phyloP scores from a whole-genome alignment of 805 yeast genomes.

The Zygoascus flipseniorum region DNA sequence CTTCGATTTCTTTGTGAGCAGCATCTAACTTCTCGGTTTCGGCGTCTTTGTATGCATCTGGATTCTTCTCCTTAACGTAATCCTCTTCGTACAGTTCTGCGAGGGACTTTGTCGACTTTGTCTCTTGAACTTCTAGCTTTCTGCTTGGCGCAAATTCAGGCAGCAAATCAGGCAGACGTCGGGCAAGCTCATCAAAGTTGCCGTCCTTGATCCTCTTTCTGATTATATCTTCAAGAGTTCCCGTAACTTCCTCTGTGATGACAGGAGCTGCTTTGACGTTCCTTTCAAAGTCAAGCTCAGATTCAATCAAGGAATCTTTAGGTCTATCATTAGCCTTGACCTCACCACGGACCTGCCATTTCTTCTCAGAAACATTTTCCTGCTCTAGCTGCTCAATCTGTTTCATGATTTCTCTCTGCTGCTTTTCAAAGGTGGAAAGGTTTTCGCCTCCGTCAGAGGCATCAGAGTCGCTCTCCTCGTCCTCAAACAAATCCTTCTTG shows the following conservation, averaged over 20 bases:
- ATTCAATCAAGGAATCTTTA: constrained; percentile 65
- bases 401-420: constrained; percentile 63
- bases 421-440: constrained; percentile 73
- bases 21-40: constrained; percentile 55
- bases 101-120: constrained; percentile 76
- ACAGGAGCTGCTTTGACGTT: constrained; percentile 95
- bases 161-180: constrained; percentile 58
- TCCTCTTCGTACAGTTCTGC: constrained; percentile 92
- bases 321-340: constrained; percentile 76
- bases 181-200: constrained; percentile 79
- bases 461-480: constrained; percentile 44
- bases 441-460: constrained; percentile 41
- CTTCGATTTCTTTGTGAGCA: constrained; percentile 72
- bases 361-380: constrained; percentile 82
- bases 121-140: constrained; percentile 62
- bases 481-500: constrained; percentile 30
- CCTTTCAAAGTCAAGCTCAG: constrained; percentile 82
- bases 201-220: constrained; percentile 65
- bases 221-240: constrained; percentile 79
- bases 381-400: constrained; percentile 76
- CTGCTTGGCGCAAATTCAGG: constrained; percentile 41
- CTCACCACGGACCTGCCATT: constrained; percentile 94
- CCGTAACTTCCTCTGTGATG: constrained; percentile 82
- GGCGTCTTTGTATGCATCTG: constrained; percentile 37
- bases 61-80: constrained; percentile 33